Evolutionary conservation across 148 eudicot species (phyloP).

Genomic region (Camellia lanceoleosa): DNA sequence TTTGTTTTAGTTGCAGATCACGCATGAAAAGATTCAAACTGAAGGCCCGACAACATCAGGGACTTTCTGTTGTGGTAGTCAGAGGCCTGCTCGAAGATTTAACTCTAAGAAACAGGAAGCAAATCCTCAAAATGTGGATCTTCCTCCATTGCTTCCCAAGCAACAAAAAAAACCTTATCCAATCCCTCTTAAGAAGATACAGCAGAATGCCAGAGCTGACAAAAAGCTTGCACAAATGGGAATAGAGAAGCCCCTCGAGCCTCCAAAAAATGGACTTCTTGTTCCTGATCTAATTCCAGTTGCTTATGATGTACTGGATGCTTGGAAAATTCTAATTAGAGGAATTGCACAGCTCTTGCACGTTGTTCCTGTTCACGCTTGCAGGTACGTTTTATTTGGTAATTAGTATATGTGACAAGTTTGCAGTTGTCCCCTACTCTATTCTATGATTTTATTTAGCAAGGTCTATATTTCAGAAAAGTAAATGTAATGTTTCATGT

Average conservation of each 20-base stretch:
- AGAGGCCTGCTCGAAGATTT: conserved; percentile 27
- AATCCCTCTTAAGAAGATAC: conserved; percentile 69
- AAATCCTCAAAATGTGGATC: conserved; percentile 75
- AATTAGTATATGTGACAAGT: background rate
- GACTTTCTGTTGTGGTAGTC: conserved; percentile 33
- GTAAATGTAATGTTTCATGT: conserved; percentile 6
- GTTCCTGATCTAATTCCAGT: conserved; percentile 75
- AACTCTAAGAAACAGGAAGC: conserved; percentile 36
- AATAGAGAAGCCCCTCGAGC: conserved; percentile 80
- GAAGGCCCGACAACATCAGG: conserved; percentile 26
- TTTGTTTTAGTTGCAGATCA: conserved; percentile 24
- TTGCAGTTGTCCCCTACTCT: background rate
- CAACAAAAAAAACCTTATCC: conserved; percentile 94
- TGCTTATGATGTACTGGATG: conserved; percentile 77
- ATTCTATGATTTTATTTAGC: background rate
- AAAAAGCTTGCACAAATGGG: conserved; percentile 82
- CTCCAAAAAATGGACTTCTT: conserved; percentile 83
- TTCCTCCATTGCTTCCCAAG: conserved; percentile 72
- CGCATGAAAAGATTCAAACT: conserved; percentile 24
- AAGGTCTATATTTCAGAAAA: background rate
- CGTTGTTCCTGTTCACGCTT: conserved; percentile 76
- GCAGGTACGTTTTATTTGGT: conserved; percentile 50
- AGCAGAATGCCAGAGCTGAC: conserved; percentile 57
- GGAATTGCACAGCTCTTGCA: conserved; percentile 91
- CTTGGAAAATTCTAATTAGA: conserved; percentile 77